Evolutionary conservation across 129 eudicot genomes (phyloP), one percentile per base, ranked within the genome.

Genomic region (Saussurea involucrata): DNA sequence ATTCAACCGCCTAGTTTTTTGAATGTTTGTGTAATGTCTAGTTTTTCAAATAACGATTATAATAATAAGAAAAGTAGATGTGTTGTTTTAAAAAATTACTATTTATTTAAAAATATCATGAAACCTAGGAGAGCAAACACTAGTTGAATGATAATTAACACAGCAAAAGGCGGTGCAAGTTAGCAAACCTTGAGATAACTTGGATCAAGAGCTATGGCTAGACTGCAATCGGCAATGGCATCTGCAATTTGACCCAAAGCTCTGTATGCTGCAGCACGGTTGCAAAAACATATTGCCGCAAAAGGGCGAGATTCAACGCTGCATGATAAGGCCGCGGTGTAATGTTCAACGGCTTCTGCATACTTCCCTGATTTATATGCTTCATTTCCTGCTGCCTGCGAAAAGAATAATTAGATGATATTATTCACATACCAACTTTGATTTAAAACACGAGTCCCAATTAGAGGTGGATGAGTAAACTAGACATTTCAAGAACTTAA

Each of bases 171-270:
- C 2, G 77, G 57, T 42, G 77, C 64, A 78, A 12, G 61, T 63
- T 71, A 78, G 78, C 89, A 81, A 74, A 93, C 98, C 97, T 94
- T 94, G 74, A 77, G 64, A 76, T 94, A 91, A 66, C 58, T 89
- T 58, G 87, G 86, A 82, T 94, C 92, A 13, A 94, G 97, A 34
- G 98, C 98, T 18, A 91, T 89, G 28, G 98, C 96, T 40, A 94
- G 71, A 79, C 90, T 89, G 90, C 98, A 94, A 83, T 94, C 98
- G 15, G 98, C 96, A 78, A 94, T 86, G 67, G 98, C 98, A 80
- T 94, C 92, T 70, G 84, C 29, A 66, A 89, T 80, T 84, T 91
- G 97, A 66, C 89, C 93, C 88, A 88, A 73, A 44, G 89, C 90
- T 68, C 87, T 86, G 81, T 89, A 91, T 25, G 98, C 94, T 57